These are phyloP conservation scores for Xylariaceae sp. DNA, from an alignment of 2,329 filamentous ascomycete species.

Conservation along the genomic window DNA sequence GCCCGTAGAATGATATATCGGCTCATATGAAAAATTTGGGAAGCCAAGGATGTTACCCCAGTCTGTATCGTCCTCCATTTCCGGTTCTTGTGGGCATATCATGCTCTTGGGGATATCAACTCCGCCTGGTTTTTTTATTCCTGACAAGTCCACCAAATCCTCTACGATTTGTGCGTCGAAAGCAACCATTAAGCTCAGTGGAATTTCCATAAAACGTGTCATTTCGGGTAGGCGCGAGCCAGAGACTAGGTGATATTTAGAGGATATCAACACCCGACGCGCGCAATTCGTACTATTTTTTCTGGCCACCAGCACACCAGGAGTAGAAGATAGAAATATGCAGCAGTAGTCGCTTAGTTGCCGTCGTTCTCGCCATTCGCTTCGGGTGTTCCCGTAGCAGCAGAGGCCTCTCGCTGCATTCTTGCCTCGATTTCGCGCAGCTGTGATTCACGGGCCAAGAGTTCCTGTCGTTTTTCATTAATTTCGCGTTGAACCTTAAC, in stretches of 20 bases:
- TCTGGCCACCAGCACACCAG: slow-evolving; percentile 30
- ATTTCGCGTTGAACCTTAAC: slow-evolving; percentile 99
- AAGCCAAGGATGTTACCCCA: slow-evolving; percentile 17
- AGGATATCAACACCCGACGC: slow-evolving; percentile 39
- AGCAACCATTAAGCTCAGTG: slow-evolving; percentile 33
- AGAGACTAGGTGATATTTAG: slow-evolving; percentile 33
- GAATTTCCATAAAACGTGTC: slow-evolving; percentile 32
- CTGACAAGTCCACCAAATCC: slow-evolving; percentile 36
- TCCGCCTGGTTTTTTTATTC: slow-evolving; percentile 33
- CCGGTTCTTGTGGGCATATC: slow-evolving; percentile 29
- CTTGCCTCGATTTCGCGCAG: slow-evolving; percentile 97
- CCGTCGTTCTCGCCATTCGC: slow-evolving; percentile 59
- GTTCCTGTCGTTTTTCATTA: slow-evolving; percentile 99
- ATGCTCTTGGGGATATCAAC: slow-evolving; percentile 33
- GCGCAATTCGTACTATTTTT: slow-evolving; percentile 30
- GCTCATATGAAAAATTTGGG: slow-evolving; percentile 27
- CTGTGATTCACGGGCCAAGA: slow-evolving; percentile 95
- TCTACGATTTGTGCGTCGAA: slow-evolving; percentile 29
- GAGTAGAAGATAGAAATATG: slow-evolving; percentile 31
- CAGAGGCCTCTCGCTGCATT: slow-evolving; percentile 79
- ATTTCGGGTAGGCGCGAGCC: slow-evolving; percentile 21
- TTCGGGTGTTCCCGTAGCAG: slow-evolving; percentile 46
- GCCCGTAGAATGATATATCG: slow-evolving; percentile 17
- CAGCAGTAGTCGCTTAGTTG: slow-evolving; percentile 42
- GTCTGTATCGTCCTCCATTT: slow-evolving; percentile 17